Percentiles rank a stretch among this genome's conserved stretches.
Conservation (phyloP, 2,329 filamentous ascomycete species). For the Aureobasidium sp. region DNA sequence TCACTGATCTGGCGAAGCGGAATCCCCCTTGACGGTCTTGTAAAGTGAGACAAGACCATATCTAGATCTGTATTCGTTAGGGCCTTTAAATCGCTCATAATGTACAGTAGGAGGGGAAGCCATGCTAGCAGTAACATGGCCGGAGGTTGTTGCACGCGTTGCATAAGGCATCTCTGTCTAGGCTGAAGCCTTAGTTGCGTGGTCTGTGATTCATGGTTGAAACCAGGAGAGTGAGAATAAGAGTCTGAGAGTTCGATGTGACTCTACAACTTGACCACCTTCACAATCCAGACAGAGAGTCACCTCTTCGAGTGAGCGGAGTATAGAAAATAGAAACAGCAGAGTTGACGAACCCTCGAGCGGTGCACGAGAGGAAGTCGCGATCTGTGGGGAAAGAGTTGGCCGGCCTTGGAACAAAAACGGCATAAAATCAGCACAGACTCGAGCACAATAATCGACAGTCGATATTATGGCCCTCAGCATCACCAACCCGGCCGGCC, state of each 20-base stretch:
- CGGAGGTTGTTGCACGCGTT: neutral
- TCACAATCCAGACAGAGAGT: neutral
- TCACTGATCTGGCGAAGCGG: no score
- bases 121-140: no score
- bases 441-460: slow-evolving; percentile 11
- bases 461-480: slow-evolving; percentile 21
- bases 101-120: no score
- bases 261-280: neutral
- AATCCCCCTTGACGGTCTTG: no score
- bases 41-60: no score
- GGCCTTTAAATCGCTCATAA: no score
- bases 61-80: no score
- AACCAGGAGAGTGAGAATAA: neutral
- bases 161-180: neutral
- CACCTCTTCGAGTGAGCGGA: neutral
- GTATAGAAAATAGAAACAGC: no score
- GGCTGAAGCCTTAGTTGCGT: neutral
- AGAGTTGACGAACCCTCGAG: neutral
- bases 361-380: neutral
- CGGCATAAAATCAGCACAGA: slow-evolving; percentile 15
- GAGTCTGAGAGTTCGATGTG: no score
- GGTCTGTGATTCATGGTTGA: neutral
- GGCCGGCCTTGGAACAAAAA: neutral
- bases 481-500: slow-evolving; percentile 22
- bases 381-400: neutral